Base-by-base conservation (phyloP, 108 stramenopile genomes). In the Thalassiosira profunda region DNA sequence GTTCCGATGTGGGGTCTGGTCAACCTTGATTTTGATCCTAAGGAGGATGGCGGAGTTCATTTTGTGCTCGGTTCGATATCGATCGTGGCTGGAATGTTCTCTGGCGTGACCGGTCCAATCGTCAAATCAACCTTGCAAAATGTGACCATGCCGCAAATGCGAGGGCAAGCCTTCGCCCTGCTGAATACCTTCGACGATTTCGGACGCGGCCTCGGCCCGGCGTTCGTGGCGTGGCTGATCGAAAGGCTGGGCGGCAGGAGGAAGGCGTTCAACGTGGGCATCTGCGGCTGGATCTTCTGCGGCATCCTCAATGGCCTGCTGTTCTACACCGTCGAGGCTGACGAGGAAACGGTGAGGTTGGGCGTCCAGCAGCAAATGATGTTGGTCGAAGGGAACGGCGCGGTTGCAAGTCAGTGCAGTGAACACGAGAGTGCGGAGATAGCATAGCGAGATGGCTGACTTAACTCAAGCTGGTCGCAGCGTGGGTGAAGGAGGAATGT, bases 191-290 rank as follows among this genome's bases (percentile, higher is more conserved):
- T 89, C 62, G 95, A 96, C 52, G 95, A 96, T 47, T 80, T 96
- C 66, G 95, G 95, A 3, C 78, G 92, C 55, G 95, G 95, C 1
- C 71, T 92, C 2, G 95, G 95, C 4, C 95, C 95, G 2, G 86
- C 83, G 7, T 82, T 95, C 63, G 84, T 95, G 2, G 84, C 94
- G 2, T 33, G 64, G 36, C 48, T 95, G 63, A 91, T 95, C 56
- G 63, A 53, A 18, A 48, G 60, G 15, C 29, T 87, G 51, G 89
- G 87, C 42, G 79, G 85, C 8, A 63, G 93, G 42, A 51, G 56
- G 18, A 49, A 37, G 30, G 92, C 92, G 5, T 92, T 95, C 67
- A 92, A 89, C 63, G 68, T 90, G 28, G 90, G 88, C 17, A 63
- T 87, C 14, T 15, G 55, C 45, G 88, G 90, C 2, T 95, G 93